Percentiles rank a stretch among this genome's conserved stretches.
phyloP scores from a whole-genome alignment of 441 rosid species.

The Isatis lusitanica region DNA sequence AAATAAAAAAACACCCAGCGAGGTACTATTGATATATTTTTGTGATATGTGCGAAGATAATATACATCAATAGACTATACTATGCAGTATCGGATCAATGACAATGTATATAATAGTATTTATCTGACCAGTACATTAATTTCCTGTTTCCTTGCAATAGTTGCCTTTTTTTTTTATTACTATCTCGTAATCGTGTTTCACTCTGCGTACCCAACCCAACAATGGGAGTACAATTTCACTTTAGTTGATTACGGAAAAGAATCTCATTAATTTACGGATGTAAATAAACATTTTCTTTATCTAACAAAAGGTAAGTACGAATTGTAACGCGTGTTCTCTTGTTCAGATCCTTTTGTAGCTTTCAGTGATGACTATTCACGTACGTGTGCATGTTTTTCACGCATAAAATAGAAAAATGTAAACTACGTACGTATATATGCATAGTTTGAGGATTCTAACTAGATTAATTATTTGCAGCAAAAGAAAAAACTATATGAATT shows the following conservation, averaged over 20 bases:
- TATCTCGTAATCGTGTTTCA: not conserved
- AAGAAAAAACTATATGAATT: not conserved
- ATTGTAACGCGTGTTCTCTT: not conserved
- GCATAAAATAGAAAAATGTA: not conserved
- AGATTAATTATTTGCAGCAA: too few species aligned
- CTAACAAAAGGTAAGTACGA: not conserved
- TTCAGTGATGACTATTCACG: not conserved
- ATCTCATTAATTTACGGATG: not conserved
- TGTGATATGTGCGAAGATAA: not conserved
- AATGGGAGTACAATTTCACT: conserved; percentile 1
- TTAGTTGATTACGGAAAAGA: not conserved
- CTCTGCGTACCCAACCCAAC: not conserved
- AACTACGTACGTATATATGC: not conserved
- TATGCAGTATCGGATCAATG: not conserved
- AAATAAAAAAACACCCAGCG: not conserved
- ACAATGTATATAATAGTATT: not conserved
- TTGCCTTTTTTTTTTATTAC: not conserved
- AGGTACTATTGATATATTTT: not conserved
- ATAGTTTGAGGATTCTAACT: not conserved
- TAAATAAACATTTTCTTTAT: not conserved
- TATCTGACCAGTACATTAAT: not conserved
- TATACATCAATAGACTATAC: not conserved
- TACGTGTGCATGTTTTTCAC: not conserved
- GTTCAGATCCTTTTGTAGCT: not conserved
- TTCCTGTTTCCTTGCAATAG: not conserved